Base-by-base conservation (phyloP, 164 flowering plant species). In the Brasenia schreberi region DNA sequence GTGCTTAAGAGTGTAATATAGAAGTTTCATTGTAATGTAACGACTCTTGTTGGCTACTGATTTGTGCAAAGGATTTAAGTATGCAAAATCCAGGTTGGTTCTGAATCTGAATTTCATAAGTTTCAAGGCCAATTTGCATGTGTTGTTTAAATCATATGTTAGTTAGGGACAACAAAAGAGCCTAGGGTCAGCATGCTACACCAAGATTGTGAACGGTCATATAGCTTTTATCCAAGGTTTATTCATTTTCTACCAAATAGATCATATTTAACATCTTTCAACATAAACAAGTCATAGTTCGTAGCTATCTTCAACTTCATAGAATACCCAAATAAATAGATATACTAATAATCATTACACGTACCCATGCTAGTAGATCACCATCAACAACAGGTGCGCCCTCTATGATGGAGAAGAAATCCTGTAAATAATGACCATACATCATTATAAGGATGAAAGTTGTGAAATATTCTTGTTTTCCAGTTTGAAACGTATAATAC, bases 351-450 rank as follows among this genome's bases (percentile, higher is more conserved):
- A 53, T 63, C 6, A 66, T 58, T 18, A 59, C 53, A 75, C 89
- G 52, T 42, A 92, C 95, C 96, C 94, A 93, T 60, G 83, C 68
- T 17, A 93, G 76, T 71, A 93, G 90, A 77, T 90, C 89, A 60
- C 97, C 98, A 76, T 90, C 96, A 65, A 93, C 81, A 65, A 82
- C 81, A 14, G 89, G 69, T 64, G 92, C 93, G 66, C 87, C 96
- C 72, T 68, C 84, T 70, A 93, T 79, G 80, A 87, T 69, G 18
- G 81, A 75, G 73, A 88, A 83, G 78, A 90, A 90, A 65, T 93
- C 97, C 98, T 92, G 86, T 64, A 78, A 71, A 39, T 42, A 62
- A 19, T 45, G 53, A 17, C n/a, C 18, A 19, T 19, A 33, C 49
- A 66, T 27, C 19, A n/a, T 66, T 66, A 45, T 7, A 7, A 12